Base-by-base conservation (phyloP, 495 filamentous ascomycete species). In the Penicillium paradoxum region DNA sequence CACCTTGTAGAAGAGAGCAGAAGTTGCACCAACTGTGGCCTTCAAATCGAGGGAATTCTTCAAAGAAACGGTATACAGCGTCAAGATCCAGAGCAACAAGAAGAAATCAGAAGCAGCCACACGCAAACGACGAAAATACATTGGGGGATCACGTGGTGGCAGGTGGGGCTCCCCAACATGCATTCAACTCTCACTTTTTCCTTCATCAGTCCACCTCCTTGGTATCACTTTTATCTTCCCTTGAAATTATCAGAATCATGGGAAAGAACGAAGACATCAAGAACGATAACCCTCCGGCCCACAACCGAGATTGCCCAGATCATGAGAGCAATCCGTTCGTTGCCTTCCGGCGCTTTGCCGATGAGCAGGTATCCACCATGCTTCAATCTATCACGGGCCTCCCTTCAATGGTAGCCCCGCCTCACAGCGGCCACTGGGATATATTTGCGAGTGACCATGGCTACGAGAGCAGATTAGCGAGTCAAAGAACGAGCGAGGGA, bases 311-410 rank as follows among this genome's bases (percentile, higher is more conserved):
- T 48, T 60, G 58, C 59, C 46, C 55, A 32, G 67, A 75, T 19
- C 57, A 63, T 37, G 67, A 73, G 48, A 62, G 43, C 29, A 85
- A 83, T 53, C 79, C 82, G 11, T 84, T 85, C 59, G 69, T 83
- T 42, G 68, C 76, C 27, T 83, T 84, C 64, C 79, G 81, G 49
- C 78, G 76, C 51, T 83, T 76, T 58, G 77, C 80, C 47, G 82
- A 85, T 58, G 71, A 76, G 46, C 81, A 82, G 50, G 73, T 83
- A 47, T 78, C 76, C 5, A 77, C 75, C 34, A 65, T 84, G 55
- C 58, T 82, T 37, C 74, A 81, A 37, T 75, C 73, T 30, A 66
- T 83, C 55, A 70, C 74, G 22, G 76, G 73, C 13, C 66, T 82
- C 1, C 75, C 77, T 1, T 72, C 72, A 0, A 59, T 60, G n/a